Evolutionary conservation across 164 flowering plant genomes (phyloP).

Genomic region (Sextonia rubra): DNA sequence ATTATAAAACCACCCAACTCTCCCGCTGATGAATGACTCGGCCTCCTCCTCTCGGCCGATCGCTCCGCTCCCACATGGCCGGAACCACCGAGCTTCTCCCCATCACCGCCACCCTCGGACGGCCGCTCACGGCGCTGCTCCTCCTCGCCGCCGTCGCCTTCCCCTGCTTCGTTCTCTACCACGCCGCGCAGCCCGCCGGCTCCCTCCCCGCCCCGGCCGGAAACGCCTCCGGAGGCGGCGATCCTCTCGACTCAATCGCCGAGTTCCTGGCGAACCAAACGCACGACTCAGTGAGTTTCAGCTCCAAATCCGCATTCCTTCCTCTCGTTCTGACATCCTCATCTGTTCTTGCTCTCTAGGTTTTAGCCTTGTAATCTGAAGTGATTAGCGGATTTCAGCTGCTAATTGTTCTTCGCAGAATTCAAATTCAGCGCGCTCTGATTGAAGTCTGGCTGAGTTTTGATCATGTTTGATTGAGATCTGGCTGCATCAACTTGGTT

Average conservation of each 20-base stretch:
- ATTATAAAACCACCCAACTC: no score
- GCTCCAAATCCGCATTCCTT: neutral
- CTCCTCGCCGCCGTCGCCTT: constrained; percentile 5
- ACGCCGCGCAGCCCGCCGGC: neutral
- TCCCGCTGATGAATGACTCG: no score
- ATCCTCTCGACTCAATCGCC: no score
- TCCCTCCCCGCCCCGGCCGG: neutral
- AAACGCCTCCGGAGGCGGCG: neutral
- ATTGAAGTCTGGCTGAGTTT: no score
- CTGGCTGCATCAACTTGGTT: neutral
- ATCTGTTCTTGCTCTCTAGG: neutral
- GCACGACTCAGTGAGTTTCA: constrained; percentile 8
- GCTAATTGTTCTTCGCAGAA: no score
- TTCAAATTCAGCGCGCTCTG: no score
- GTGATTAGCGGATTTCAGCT: neutral
- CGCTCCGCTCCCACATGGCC: constrained; percentile 3
- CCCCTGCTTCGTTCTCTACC: constrained; percentile 13
- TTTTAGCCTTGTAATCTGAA: neutral
- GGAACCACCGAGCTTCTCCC: neutral
- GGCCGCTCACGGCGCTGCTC: constrained; percentile 2
- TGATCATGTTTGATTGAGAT: neutral
- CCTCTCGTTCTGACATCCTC: neutral
- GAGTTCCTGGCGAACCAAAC: neutral
- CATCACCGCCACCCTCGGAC: neutral
- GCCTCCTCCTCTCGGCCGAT: neutral